Percentiles rank a stretch among this genome's conserved stretches.
phyloP scores from a whole-genome alignment of 805 yeast species.

The Kregervanrija fluxuum region DNA sequence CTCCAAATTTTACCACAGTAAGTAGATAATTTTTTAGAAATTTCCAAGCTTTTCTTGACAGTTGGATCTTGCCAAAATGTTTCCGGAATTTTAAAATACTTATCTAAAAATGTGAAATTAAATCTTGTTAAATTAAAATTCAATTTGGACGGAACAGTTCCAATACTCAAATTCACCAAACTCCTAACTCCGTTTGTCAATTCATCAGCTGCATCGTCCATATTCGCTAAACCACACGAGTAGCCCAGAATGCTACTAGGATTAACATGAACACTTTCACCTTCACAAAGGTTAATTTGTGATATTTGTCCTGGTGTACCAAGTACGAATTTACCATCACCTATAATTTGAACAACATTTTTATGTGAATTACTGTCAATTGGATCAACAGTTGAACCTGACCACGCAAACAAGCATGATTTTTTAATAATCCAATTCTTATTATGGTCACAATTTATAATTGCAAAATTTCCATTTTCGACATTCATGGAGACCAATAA shows the following conservation, averaged over 20 bases:
- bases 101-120: not conserved
- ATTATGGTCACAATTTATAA: slow-evolving; percentile 22
- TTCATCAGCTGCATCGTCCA: slow-evolving; percentile 3
- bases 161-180: slow-evolving; percentile 20
- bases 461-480: slow-evolving; percentile 28
- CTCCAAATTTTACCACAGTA: not conserved
- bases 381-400: slow-evolving; percentile 24
- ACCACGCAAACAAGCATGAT: slow-evolving; percentile 38
- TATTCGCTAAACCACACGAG: slow-evolving; percentile 7
- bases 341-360: slow-evolving; percentile 17
- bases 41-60: not conserved
- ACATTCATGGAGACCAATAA: slow-evolving; percentile 30
- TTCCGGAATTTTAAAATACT: not conserved
- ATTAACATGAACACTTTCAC: slow-evolving; percentile 32
- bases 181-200: slow-evolving; percentile 11
- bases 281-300: slow-evolving; percentile 28
- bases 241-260: slow-evolving; percentile 36
- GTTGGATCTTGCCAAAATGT: slow-evolving; percentile 1
- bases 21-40: not conserved
- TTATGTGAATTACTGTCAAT: not conserved
- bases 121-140: slow-evolving; percentile 2
- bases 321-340: slow-evolving; percentile 35
- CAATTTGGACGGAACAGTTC: slow-evolving; percentile 9
- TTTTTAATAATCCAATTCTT: slow-evolving; percentile 32
- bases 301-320: slow-evolving; percentile 33